These are phyloP conservation scores for Fusarium protoensiforme DNA, from an alignment of 2,329 filamentous ascomycete species.

Conservation along the genomic window DNA sequence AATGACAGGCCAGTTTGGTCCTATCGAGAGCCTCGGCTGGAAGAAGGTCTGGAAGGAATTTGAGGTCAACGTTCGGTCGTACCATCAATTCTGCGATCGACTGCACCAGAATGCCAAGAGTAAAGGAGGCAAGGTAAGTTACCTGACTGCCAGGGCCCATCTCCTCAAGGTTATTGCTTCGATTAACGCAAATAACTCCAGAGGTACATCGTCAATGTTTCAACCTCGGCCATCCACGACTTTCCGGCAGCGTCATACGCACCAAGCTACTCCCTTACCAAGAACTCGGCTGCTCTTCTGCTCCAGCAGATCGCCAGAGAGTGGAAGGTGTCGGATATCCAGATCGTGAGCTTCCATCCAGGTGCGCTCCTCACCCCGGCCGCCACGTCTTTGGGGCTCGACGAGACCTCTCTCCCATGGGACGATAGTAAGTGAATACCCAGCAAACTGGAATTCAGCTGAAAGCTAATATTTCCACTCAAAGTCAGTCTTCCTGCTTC, in stretches of 20 bases:
- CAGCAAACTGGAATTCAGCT: not conserved
- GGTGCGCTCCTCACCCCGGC: not conserved
- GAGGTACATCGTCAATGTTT: constrained; percentile 3
- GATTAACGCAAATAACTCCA: not conserved
- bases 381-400: not conserved
- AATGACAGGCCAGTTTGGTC: constrained; percentile 5
- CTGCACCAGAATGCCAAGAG: not conserved
- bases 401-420: not conserved
- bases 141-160: not conserved
- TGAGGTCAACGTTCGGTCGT: constrained; percentile 2
- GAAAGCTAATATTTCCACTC: not conserved
- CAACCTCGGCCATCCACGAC: constrained; percentile 3
- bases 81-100: constrained; percentile 1
- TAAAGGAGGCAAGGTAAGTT: not conserved
- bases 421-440: not conserved
- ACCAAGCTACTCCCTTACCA: constrained; percentile 1
- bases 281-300: constrained; percentile 1
- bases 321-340: not conserved
- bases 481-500: constrained; percentile 1
- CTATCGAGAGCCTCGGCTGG: not conserved
- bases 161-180: not conserved
- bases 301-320: not conserved
- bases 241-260: not conserved
- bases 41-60: not conserved
- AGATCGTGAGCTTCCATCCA: constrained; percentile 8